A percentile compares a stretch with the other conserved stretches of the same genome.
phyloP scores from a whole-genome alignment of 2,329 filamentous ascomycete genomes.

The Phoma sp. region DNA sequence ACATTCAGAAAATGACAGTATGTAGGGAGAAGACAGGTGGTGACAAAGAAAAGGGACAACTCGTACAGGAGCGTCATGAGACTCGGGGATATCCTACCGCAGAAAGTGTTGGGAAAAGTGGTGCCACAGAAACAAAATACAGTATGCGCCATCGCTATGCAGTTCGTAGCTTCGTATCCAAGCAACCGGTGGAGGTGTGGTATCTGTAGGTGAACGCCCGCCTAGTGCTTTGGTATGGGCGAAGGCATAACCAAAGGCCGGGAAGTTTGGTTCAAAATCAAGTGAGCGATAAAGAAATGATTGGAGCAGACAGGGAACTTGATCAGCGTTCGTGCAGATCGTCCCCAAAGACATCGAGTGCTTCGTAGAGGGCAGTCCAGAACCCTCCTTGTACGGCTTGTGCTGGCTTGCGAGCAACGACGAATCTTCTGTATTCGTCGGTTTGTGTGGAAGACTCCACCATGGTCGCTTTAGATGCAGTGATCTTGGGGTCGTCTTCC shows the following conservation, averaged over 20 bases:
- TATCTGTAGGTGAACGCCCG: constrained; percentile 4
- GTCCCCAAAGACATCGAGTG: constrained; percentile 27
- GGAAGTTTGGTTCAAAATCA: neutral
- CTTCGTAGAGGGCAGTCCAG: constrained; percentile 31
- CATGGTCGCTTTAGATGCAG: constrained; percentile 9
- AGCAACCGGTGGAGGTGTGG: constrained; percentile 2
- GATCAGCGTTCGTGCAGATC: constrained; percentile 13
- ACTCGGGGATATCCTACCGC: constrained; percentile 2
- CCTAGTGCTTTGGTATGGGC: neutral
- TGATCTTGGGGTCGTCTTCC: neutral
- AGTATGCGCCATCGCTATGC: constrained; percentile 19
- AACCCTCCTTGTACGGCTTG: constrained; percentile 20
- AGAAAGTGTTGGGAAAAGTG: neutral
- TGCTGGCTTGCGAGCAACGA: constrained; percentile 21
- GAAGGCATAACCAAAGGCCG: neutral
- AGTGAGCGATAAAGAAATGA: neutral
- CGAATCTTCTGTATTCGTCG: constrained; percentile 2
- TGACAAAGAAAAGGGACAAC: neutral
- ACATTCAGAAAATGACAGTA: neutral
- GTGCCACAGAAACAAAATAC: neutral
- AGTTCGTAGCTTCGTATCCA: constrained; percentile 13
- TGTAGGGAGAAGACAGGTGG: neutral
- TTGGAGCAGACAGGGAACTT: neutral
- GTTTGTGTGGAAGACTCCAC: constrained; percentile 15
- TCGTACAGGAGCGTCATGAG: constrained; percentile 1